Percentiles rank a stretch among this genome's conserved stretches.
These are phyloP conservation scores for Pneumocystis carinii DNA, from an alignment of 1,139 yeast genomes.

Conservation along the genomic window DNA sequence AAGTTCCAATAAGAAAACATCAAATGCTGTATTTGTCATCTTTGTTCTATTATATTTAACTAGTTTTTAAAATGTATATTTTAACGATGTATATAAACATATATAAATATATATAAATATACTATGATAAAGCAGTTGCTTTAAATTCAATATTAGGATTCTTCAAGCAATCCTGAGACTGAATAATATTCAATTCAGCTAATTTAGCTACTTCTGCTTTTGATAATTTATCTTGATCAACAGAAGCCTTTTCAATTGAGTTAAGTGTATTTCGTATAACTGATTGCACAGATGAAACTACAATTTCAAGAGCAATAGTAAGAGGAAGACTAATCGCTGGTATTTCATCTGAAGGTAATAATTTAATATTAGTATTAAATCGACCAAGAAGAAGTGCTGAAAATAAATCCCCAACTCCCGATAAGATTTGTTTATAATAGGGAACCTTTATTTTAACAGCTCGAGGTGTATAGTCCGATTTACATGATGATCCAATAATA, in stretches of 20 bases:
- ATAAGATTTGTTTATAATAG: conserved; percentile 54
- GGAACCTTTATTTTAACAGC: conserved; percentile 36
- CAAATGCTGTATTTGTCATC: neutral
- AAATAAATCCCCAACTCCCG: conserved; percentile 88
- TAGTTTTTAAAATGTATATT: neutral
- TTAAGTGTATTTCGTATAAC: neutral
- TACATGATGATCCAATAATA: conserved; percentile 38
- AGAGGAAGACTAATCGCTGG: neutral
- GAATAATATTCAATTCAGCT: conserved; percentile 8
- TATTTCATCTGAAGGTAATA: neutral
- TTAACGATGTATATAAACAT: neutral
- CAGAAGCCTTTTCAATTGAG: neutral
- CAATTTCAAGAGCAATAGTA: neutral
- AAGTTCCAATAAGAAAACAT: neutral
- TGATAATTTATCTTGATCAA: conserved; percentile 2
- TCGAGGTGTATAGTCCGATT: conserved; percentile 12
- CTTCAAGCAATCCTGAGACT: conserved; percentile 4
- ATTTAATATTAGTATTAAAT: neutral
- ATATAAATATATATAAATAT: neutral
- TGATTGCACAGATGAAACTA: neutral
- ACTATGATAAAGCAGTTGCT: neutral
- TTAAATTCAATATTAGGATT: neutral
- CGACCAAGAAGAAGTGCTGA: conserved; percentile 34
- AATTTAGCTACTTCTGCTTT: conserved; percentile 4
- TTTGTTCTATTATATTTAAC: neutral